phyloP scores from a whole-genome alignment of 2,329 filamentous ascomycete species.

The Pseudogymnoascus sp. region DNA sequence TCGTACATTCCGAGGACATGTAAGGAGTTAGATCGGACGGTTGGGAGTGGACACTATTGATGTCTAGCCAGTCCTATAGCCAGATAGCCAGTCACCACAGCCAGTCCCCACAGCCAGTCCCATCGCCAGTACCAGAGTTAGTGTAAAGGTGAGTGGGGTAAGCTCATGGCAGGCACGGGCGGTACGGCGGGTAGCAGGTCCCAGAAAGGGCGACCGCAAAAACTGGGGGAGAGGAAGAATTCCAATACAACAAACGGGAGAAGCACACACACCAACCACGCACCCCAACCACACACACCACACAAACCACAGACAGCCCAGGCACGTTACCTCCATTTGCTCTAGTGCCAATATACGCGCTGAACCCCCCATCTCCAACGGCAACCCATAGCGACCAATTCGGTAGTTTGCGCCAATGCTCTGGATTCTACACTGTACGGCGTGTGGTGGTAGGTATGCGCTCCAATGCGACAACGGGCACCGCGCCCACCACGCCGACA shows the following conservation, averaged over 20 bases:
- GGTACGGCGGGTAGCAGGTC: constrained; percentile 5
- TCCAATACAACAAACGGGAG: neutral
- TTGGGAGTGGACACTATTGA: neutral
- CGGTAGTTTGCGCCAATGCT: neutral
- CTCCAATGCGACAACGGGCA: neutral
- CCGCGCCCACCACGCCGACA: neutral
- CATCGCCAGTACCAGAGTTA: neutral
- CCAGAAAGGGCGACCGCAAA: neutral
- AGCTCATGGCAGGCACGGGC: constrained; percentile 5
- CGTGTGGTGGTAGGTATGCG: neutral
- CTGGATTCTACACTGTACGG: neutral
- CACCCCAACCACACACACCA: neutral
- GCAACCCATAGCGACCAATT: neutral
- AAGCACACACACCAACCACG: neutral
- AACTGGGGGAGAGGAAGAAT: neutral
- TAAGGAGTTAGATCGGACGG: constrained; percentile 1
- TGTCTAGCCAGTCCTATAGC: neutral
- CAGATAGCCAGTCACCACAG: neutral
- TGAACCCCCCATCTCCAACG: neutral
- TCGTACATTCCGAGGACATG: too few species aligned
- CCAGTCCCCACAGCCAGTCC: too few species aligned
- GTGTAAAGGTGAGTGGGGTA: neutral
- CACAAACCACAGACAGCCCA: neutral
- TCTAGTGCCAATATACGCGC: neutral
- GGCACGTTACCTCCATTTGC: neutral